Evolutionary conservation across 495 filamentous ascomycete species (phyloP).

Genomic region (Lasiosphaeria hispida): DNA sequence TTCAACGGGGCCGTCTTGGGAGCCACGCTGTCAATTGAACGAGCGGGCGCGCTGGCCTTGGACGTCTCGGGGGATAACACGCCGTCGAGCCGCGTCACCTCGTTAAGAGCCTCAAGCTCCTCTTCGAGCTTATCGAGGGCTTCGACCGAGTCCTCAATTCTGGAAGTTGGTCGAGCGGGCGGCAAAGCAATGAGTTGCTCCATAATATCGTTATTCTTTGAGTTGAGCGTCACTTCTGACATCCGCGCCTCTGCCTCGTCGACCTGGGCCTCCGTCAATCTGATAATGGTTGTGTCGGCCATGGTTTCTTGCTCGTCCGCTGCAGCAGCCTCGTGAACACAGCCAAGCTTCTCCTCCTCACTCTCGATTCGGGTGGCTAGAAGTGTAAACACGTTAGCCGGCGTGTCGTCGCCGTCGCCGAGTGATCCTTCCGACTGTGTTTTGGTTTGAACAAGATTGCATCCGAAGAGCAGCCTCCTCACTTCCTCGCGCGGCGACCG

Average conservation of each 20-base stretch:
- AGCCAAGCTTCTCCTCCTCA: slow-evolving; percentile 21
- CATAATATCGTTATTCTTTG: slow-evolving; percentile 35
- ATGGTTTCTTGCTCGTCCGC: slow-evolving; percentile 14
- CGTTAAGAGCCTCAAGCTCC: slow-evolving; percentile 52
- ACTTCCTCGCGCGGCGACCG: slow-evolving; percentile 9
- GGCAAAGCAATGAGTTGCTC: slow-evolving; percentile 36
- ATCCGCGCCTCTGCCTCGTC: slow-evolving; percentile 11
- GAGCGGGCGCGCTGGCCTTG: background rate
- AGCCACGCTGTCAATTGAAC: background rate
- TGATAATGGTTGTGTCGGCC: slow-evolving; percentile 17
- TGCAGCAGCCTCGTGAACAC: background rate
- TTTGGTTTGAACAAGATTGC: slow-evolving; percentile 41
- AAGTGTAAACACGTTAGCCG: slow-evolving; percentile 31
- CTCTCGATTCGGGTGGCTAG: slow-evolving; percentile 34
- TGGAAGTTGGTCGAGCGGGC: slow-evolving; percentile 43
- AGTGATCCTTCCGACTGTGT: slow-evolving; percentile 9
- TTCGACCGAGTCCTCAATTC: slow-evolving; percentile 68
- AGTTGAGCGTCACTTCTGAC: slow-evolving; percentile 18
- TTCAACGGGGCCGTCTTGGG: slow-evolving; percentile 11
- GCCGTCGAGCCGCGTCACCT: slow-evolving; percentile 41
- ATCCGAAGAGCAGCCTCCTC: slow-evolving; percentile 42
- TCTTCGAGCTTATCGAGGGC: slow-evolving; percentile 69
- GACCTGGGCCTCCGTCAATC: slow-evolving; percentile 10
- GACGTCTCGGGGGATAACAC: slow-evolving; percentile 34
- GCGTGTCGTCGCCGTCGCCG: slow-evolving; percentile 1